phyloP scores from a whole-genome alignment of 805 yeast species.

The Jamesozyma lodderae region DNA sequence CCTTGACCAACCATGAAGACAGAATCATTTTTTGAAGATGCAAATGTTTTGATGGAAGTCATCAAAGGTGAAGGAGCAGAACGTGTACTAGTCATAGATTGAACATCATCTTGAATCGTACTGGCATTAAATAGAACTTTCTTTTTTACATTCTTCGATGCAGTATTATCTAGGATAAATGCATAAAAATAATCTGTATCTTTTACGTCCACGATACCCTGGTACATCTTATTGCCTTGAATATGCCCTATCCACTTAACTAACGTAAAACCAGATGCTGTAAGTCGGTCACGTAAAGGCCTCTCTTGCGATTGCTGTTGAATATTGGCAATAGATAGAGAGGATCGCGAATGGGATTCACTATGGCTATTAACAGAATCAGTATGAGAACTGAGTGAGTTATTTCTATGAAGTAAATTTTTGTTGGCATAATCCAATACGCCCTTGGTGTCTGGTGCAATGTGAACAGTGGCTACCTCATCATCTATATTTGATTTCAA shows the following conservation, averaged over 20 bases:
- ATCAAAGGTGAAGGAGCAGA: slow-evolving; percentile 12
- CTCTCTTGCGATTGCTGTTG: slow-evolving; percentile 35
- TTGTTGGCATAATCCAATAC: slow-evolving; percentile 21
- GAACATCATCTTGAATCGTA: slow-evolving; percentile 20
- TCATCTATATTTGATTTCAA: slow-evolving; percentile 18
- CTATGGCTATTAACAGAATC: not conserved
- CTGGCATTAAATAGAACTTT: slow-evolving; percentile 60
- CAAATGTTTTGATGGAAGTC: slow-evolving; percentile 8
- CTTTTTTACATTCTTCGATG: slow-evolving; percentile 76
- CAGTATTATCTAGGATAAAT: slow-evolving; percentile 85
- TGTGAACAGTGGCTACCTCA: slow-evolving; percentile 19
- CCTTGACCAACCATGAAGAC: slow-evolving; percentile 36
- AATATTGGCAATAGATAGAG: slow-evolving; percentile 9
- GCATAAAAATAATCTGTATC: slow-evolving; percentile 66
- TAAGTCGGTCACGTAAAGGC: slow-evolving; percentile 50
- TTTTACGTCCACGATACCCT: slow-evolving; percentile 51
- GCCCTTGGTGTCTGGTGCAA: slow-evolving; percentile 26
- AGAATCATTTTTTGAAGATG: slow-evolving; percentile 13
- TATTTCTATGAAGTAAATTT: slow-evolving; percentile 14
- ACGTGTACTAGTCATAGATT: slow-evolving; percentile 9
- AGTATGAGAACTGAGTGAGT: slow-evolving; percentile 7
- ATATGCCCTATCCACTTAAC: slow-evolving; percentile 50
- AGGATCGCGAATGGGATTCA: slow-evolving; percentile 6
- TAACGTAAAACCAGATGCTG: slow-evolving; percentile 41
- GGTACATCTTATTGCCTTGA: slow-evolving; percentile 50